A percentile compares a stretch with the other conserved stretches of the same genome.
phyloP scores from a whole-genome alignment of 352 stramenopile genomes.

The Pythium sp. region DNA sequence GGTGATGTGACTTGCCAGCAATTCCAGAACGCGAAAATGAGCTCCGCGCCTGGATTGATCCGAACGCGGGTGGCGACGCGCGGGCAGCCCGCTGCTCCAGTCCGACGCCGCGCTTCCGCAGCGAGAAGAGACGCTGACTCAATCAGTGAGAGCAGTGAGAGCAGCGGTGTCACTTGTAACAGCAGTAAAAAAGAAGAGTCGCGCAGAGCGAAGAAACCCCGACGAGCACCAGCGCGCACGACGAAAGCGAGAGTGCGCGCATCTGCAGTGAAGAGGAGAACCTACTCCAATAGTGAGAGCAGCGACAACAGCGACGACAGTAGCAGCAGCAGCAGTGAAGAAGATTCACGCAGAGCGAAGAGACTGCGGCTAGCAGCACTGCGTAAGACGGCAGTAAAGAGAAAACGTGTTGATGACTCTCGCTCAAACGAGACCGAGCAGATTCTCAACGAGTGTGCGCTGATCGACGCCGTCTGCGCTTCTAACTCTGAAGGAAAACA shows the following conservation, averaged over 20 bases:
- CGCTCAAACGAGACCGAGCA: not conserved
- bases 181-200: not conserved
- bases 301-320: not conserved
- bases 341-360: not conserved
- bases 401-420: not conserved
- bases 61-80: not conserved
- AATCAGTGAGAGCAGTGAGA: not conserved
- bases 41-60: not conserved
- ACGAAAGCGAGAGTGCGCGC: not conserved
- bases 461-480: constrained; percentile 9
- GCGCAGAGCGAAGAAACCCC: not conserved
- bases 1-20: not conserved
- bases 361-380: not conserved
- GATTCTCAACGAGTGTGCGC: constrained; percentile 1
- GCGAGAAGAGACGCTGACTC: not conserved
- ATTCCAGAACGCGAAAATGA: not conserved
- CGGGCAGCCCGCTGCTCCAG: not conserved
- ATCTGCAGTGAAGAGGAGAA: not conserved
- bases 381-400: not conserved
- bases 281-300: not conserved
- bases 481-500: not conserved
- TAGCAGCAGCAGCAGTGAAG: not conserved
- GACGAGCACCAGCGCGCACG: not conserved
- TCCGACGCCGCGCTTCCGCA: not conserved
- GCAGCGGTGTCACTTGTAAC: not conserved